A percentile compares a stretch with the other conserved stretches of the same genome.
Evolutionary conservation across 257 asterid species (phyloP).

Genomic region (Catharanthus roseus): DNA sequence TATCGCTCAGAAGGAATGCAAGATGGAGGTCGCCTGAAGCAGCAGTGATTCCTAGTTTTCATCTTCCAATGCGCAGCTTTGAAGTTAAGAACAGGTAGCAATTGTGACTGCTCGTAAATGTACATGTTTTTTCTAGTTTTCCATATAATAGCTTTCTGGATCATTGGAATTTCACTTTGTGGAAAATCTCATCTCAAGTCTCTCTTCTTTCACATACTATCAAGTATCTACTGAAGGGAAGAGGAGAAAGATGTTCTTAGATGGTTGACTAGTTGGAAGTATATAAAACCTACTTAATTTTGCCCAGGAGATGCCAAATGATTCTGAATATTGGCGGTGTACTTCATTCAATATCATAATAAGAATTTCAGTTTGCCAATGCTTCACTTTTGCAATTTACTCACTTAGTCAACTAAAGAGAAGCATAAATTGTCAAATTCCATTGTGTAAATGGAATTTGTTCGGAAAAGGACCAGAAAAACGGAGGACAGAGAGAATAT

Average conservation of each 20-base stretch:
- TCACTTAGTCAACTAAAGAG: background rate
- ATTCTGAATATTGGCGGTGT: background rate
- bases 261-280: background rate
- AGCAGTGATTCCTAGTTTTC: slow-evolving; percentile 58
- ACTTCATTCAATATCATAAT: background rate
- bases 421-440: background rate
- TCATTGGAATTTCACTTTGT: background rate
- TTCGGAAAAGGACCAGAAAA: background rate
- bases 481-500: background rate
- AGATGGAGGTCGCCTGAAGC: slow-evolving; percentile 69
- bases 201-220: background rate
- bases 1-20: slow-evolving; percentile 36
- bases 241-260: background rate
- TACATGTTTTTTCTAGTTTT: background rate
- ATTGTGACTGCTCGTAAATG: background rate
- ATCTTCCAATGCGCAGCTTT: slow-evolving; percentile 86
- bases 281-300: background rate
- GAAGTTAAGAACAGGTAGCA: slow-evolving; percentile 74
- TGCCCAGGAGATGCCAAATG: background rate
- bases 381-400: background rate
- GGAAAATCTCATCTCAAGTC: background rate
- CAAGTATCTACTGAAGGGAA: background rate
- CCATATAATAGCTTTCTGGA: background rate
- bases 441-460: background rate
- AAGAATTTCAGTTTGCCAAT: background rate